Evolutionary conservation across 2,329 filamentous ascomycete species (phyloP), one percentile per base, ranked within the genome.

Genomic region (Apiospora malaysiana): DNA sequence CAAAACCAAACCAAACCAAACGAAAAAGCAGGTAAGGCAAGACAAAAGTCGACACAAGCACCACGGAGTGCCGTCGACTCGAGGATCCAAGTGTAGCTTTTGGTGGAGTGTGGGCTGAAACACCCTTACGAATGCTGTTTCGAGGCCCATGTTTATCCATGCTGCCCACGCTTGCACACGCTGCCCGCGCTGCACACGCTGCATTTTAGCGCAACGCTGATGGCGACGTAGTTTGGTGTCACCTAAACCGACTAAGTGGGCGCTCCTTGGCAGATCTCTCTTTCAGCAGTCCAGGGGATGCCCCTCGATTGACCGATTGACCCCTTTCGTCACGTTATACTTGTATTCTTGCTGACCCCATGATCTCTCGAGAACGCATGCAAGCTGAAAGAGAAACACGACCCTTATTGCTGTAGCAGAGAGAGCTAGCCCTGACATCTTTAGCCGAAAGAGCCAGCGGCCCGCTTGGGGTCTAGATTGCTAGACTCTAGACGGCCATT

Each of bases 81-180:
- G 27, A 40, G 8, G 27, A 63, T 63, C 51, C 51, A 59, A 59
- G 51, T 40, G 66, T 47, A 68, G 66, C 66, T 68, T 68, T 66
- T 45, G 66, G 66, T 68, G 66, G 66, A 68, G 66, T 68, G 66
- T 14, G 66, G 46, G 66, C 66, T 68, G 66, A 68, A 68, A 68
- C 66, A n/a, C 66, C 43, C 46, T 47, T 68, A 47, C 46, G 66
- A 68, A 68, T 45, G 66, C 66, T 68, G 66, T 68, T 68, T 47
- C 66, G 42, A 45, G 66, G 66, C 43, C 66, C 66, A 68, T 68
- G 66, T 47, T 68, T n/a, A n/a, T n/a, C n/a, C n/a, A n/a, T n/a
- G n/a, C n/a, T n/a, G n/a, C n/a, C 43, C 10, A 18, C 37, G 43
- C 43, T n/a, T 40, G 56, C 32, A 32, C 32, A 32, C 32, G 32